Evolutionary conservation across 2,329 filamentous ascomycete genomes (phyloP).

Genomic region (Lachnum nothofagi): DNA sequence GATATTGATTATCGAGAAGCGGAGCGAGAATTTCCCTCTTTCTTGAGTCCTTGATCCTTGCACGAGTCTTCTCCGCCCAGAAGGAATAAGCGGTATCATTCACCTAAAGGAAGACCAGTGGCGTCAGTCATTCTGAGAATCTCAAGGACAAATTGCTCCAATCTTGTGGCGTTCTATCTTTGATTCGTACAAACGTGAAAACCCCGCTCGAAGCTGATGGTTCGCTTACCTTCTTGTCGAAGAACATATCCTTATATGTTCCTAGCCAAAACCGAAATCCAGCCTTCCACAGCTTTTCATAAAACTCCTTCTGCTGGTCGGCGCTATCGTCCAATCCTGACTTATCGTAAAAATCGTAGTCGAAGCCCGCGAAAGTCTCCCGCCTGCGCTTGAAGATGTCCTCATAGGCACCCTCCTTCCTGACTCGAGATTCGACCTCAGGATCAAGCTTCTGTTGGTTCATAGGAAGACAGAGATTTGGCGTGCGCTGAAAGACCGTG

Average conservation of each 20-base stretch:
- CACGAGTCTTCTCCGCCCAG: slow-evolving; percentile 42
- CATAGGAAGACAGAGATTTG: slow-evolving; percentile 56
- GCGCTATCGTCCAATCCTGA: slow-evolving; percentile 40
- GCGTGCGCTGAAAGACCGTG: slow-evolving; percentile 52
- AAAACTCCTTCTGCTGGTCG: slow-evolving; percentile 41
- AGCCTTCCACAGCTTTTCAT: slow-evolving; percentile 40
- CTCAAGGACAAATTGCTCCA: no score
- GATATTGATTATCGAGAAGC: slow-evolving; percentile 34
- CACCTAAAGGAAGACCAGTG: no score
- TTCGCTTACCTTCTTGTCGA: no score
- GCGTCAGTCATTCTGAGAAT: no score
- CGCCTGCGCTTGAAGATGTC: slow-evolving; percentile 5
- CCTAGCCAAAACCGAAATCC: slow-evolving; percentile 44
- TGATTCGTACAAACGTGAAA: no score
- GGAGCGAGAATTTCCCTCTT: slow-evolving; percentile 45
- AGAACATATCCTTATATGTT: slow-evolving; percentile 45
- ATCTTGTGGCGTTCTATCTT: no score
- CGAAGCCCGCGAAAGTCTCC: slow-evolving; percentile 44
- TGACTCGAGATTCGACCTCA: no score
- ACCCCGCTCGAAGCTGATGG: no score
- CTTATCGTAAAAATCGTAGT: slow-evolving; percentile 43
- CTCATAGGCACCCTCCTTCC: slow-evolving; percentile 27
- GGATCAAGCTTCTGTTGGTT: slow-evolving; percentile 40
- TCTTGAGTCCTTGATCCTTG: slow-evolving; percentile 41
- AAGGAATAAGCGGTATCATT: slow-evolving; percentile 46